These are phyloP conservation scores for Calocybe gambosa DNA, from an alignment of 1,284 basidiomycete genomes.

Conservation along the genomic window DNA sequence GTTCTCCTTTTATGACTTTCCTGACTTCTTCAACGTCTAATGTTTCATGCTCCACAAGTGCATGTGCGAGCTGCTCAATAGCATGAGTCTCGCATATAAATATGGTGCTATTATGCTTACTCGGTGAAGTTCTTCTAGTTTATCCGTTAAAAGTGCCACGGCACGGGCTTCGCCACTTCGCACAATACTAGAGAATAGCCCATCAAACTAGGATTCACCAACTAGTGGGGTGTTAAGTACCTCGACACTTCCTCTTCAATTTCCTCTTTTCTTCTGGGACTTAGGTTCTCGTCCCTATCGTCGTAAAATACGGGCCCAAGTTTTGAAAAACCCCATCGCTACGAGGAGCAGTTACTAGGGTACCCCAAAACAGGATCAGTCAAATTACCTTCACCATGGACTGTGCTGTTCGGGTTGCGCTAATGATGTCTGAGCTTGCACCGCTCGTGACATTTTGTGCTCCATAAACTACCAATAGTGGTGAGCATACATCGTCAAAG, in stretches of 20 bases:
- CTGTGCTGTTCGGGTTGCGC: slow-evolving; percentile 77
- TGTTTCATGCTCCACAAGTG: slow-evolving; percentile 93
- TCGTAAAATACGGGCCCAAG: slow-evolving; percentile 80
- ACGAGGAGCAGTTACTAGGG: not conserved
- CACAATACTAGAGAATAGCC: slow-evolving; percentile 53
- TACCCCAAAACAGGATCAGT: slow-evolving; percentile 18
- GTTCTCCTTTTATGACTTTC: slow-evolving; percentile 78
- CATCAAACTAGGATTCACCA: not conserved
- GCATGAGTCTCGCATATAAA: slow-evolving; percentile 1
- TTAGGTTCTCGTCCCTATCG: slow-evolving; percentile 64
- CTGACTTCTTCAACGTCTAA: slow-evolving; percentile 79
- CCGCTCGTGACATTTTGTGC: slow-evolving; percentile 84
- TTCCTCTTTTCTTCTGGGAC: slow-evolving; percentile 68
- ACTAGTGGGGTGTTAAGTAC: slow-evolving; percentile 33
- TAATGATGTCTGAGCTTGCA: slow-evolving; percentile 80
- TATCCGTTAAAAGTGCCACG: slow-evolving; percentile 59
- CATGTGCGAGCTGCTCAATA: slow-evolving; percentile 65
- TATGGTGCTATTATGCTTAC: slow-evolving; percentile 36
- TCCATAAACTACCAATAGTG: slow-evolving; percentile 65
- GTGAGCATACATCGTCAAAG: slow-evolving; percentile 1
- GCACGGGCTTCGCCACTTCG: slow-evolving; percentile 72
- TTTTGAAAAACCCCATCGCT: slow-evolving; percentile 86
- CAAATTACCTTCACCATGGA: slow-evolving; percentile 77
- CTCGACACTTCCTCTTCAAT: slow-evolving; percentile 80
- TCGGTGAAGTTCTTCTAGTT: slow-evolving; percentile 75